Evolutionary conservation across 805 yeast genomes (phyloP).

Genomic region (Suhomyces faveliae): DNA sequence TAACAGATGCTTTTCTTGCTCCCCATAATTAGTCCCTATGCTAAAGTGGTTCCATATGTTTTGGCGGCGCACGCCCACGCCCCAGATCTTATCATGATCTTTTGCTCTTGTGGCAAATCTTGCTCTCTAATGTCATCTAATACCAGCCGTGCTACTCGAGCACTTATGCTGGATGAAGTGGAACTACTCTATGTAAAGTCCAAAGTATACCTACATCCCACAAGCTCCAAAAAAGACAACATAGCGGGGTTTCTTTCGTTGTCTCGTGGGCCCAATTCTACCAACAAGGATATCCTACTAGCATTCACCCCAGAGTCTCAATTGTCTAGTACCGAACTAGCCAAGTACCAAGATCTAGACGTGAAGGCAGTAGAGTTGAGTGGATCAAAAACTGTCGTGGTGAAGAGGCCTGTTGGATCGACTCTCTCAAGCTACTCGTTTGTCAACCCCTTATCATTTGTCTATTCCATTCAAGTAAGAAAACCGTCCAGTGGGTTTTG

Average conservation of each 20-base stretch:
- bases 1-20: too few species aligned
- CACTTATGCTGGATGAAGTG: slow-evolving; percentile 30
- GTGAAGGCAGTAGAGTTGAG: slow-evolving; percentile 20
- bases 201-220: slow-evolving; percentile 82
- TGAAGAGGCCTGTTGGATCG: slow-evolving; percentile 51
- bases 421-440: slow-evolving; percentile 66
- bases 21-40: too few species aligned
- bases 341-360: slow-evolving; percentile 49
- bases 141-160: slow-evolving; percentile 1
- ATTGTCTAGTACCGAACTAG: slow-evolving; percentile 45
- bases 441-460: slow-evolving; percentile 52
- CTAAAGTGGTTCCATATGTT: too few species aligned
- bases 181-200: slow-evolving; percentile 57
- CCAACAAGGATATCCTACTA: slow-evolving; percentile 56
- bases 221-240: slow-evolving; percentile 70
- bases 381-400: slow-evolving; percentile 19
- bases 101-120: neutral
- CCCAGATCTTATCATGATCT: neutral
- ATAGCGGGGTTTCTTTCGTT: slow-evolving; percentile 74
- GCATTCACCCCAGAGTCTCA: slow-evolving; percentile 67
- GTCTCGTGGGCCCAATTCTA: slow-evolving; percentile 48
- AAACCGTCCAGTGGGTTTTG: slow-evolving; percentile 86
- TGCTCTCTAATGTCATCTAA: neutral
- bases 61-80: neutral
- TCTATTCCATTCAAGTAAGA: slow-evolving; percentile 80